Evolutionary conservation across 108 stramenopile species (phyloP).

Genomic region (Nitzschia putrida): DNA sequence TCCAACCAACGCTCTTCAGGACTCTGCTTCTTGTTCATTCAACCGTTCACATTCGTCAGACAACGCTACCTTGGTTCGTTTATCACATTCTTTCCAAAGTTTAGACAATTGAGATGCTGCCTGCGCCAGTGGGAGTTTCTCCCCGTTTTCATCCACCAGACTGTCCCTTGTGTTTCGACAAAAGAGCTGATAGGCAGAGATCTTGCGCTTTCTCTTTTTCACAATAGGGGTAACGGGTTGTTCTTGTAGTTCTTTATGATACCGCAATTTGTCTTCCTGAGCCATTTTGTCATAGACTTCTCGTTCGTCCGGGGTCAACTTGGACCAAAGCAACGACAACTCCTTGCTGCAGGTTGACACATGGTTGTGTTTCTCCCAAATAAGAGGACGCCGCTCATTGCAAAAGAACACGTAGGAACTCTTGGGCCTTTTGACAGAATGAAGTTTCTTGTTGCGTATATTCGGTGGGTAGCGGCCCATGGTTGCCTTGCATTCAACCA

Average conservation of each 20-base stretch:
- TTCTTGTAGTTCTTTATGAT: not conserved
- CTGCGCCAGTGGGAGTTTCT: not conserved
- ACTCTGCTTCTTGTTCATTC: no score
- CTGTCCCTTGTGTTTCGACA: not conserved
- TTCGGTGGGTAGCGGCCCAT: not conserved
- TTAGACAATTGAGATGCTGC: not conserved
- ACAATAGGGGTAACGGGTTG: not conserved
- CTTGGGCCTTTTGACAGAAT: not conserved
- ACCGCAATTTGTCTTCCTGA: not conserved
- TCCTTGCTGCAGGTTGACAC: not conserved
- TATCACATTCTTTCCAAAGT: not conserved
- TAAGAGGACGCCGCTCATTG: not conserved
- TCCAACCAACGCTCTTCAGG: no score
- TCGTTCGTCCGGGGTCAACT: not conserved
- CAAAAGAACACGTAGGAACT: not conserved
- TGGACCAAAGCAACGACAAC: not conserved
- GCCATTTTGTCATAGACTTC: not conserved
- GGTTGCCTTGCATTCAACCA: not conserved
- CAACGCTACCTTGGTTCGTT: not conserved
- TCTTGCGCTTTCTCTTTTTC: not conserved
- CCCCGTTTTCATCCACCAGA: not conserved
- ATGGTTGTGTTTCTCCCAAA: not conserved
- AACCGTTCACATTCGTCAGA: no score
- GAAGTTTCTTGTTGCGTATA: not conserved
- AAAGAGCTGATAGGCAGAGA: not conserved